Percentiles rank a stretch among this genome's conserved stretches.
Conservation (phyloP, 78 protist genomes). For the Dictyostelium firmibasis region DNA sequence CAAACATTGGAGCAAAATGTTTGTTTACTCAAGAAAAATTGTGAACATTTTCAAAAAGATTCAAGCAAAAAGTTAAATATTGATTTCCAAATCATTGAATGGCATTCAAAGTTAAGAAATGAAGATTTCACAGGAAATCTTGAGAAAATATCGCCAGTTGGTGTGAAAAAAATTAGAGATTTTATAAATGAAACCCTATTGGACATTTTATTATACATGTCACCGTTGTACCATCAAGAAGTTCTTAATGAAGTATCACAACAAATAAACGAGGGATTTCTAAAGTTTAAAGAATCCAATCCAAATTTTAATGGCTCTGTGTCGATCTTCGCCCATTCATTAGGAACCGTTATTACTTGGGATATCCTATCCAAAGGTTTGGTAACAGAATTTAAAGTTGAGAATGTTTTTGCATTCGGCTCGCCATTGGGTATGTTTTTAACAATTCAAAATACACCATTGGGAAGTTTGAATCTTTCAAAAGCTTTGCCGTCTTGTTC, state of each 20-base stretch:
- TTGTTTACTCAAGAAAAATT: slow-evolving; percentile 10
- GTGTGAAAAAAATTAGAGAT: slow-evolving; percentile 11
- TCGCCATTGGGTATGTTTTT: slow-evolving; percentile 51
- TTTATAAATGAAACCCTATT: slow-evolving; percentile 29
- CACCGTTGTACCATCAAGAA: slow-evolving; percentile 29
- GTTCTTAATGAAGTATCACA: slow-evolving; percentile 2
- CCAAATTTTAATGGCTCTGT: slow-evolving; percentile 25
- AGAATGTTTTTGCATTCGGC: slow-evolving; percentile 46
- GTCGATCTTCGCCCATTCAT: slow-evolving; percentile 19
- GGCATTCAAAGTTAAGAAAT: slow-evolving; percentile 43
- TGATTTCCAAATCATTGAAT: slow-evolving; percentile 36
- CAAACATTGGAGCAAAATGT: slow-evolving; percentile 32
- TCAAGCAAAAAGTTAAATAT: not conserved
- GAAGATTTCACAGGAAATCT: not conserved
- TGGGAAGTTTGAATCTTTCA: not conserved
- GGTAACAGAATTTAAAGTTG: slow-evolving; percentile 1
- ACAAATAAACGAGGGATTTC: not conserved
- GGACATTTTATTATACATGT: slow-evolving; percentile 32
- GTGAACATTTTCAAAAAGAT: not conserved
- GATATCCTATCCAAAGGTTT: slow-evolving; percentile 3
- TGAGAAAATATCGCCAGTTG: slow-evolving; percentile 18
- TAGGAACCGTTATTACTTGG: slow-evolving; percentile 43
- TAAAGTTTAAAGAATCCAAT: not conserved
- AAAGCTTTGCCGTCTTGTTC: not conserved
- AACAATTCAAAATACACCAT: not conserved